Evolutionary conservation across 2,329 filamentous ascomycete species (phyloP).

Genomic region (Septoria linicola): DNA sequence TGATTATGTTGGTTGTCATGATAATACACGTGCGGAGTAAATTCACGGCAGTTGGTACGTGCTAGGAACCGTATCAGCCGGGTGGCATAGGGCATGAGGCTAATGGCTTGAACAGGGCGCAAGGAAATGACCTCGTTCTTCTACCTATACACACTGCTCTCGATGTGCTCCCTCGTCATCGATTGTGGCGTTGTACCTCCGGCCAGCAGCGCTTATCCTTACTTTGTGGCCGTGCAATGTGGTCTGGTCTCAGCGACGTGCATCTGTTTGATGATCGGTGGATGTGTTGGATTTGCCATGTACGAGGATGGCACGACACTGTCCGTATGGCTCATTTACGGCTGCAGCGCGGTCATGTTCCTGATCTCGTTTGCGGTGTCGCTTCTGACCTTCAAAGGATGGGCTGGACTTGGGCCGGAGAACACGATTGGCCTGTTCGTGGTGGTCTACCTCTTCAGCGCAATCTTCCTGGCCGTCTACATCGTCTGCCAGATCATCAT

Average conservation of each 20-base stretch:
- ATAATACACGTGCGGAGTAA: constrained; percentile 95
- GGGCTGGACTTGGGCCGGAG: constrained; percentile 79
- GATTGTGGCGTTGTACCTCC: constrained; percentile 91
- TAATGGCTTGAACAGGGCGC: constrained; percentile 50
- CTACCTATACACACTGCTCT: constrained; percentile 91
- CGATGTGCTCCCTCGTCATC: constrained; percentile 82
- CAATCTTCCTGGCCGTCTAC: constrained; percentile 81
- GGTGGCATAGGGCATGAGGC: constrained; percentile 1
- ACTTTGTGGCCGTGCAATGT: constrained; percentile 85
- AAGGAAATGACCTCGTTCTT: constrained; percentile 86
- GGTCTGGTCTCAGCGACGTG: constrained; percentile 82
- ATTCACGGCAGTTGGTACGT: constrained; percentile 92
- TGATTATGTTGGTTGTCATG: constrained; percentile 95
- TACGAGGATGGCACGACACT: constrained; percentile 95
- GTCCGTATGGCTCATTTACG: constrained; percentile 87
- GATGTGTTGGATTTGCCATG: constrained; percentile 96
- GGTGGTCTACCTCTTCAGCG: constrained; percentile 88
- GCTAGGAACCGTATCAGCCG: neutral
- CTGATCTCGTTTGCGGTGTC: constrained; percentile 82
- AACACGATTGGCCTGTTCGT: constrained; percentile 89
- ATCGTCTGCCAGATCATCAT: constrained; percentile 83
- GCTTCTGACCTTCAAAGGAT: constrained; percentile 87
- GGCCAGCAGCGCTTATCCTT: constrained; percentile 75
- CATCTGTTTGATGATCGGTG: constrained; percentile 90
- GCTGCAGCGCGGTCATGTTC: constrained; percentile 78